Conservation (phyloP, 2,329 filamentous ascomycete species). For the Xylariales sp. region DNA sequence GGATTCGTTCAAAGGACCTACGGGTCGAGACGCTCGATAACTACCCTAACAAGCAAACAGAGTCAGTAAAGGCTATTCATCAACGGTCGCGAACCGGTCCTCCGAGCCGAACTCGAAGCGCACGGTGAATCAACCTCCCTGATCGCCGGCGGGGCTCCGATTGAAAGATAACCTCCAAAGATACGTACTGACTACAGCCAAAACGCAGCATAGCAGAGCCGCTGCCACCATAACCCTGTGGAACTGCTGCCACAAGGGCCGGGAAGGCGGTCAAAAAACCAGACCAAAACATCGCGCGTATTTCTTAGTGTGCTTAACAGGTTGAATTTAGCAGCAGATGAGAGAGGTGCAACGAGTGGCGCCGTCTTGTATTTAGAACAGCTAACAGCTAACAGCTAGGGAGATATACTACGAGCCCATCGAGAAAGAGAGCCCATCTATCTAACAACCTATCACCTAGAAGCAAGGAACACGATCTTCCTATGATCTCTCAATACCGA, state of each 20-base stretch:
- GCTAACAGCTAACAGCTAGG: neutral
- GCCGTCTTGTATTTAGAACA: neutral
- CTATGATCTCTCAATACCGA: neutral
- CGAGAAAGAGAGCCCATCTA: neutral
- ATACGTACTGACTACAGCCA: slow-evolving; percentile 42
- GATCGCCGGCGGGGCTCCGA: neutral
- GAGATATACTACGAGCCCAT: slow-evolving; percentile 1
- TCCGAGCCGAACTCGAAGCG: neutral
- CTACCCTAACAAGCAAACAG: slow-evolving; percentile 46
- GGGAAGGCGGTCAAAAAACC: slow-evolving; percentile 33
- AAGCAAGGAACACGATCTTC: neutral
- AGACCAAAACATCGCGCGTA: slow-evolving; percentile 40
- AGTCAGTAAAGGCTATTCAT: slow-evolving; percentile 9
- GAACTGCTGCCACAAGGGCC: slow-evolving; percentile 37
- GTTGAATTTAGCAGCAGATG: neutral
- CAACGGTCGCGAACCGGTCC: neutral
- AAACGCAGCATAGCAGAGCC: slow-evolving; percentile 43
- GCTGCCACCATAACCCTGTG: slow-evolving; percentile 40
- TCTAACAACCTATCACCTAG: too few species aligned
- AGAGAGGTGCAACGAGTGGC: neutral
- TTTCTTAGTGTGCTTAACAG: neutral
- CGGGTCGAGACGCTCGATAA: slow-evolving; percentile 39
- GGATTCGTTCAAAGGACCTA: slow-evolving; percentile 20
- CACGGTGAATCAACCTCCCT: neutral
- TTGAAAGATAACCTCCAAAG: neutral